These are phyloP conservation scores for Thoreauomyces humboldtii DNA, from an alignment of 192 early-diverging fungal genomes.

Conservation along the genomic window DNA sequence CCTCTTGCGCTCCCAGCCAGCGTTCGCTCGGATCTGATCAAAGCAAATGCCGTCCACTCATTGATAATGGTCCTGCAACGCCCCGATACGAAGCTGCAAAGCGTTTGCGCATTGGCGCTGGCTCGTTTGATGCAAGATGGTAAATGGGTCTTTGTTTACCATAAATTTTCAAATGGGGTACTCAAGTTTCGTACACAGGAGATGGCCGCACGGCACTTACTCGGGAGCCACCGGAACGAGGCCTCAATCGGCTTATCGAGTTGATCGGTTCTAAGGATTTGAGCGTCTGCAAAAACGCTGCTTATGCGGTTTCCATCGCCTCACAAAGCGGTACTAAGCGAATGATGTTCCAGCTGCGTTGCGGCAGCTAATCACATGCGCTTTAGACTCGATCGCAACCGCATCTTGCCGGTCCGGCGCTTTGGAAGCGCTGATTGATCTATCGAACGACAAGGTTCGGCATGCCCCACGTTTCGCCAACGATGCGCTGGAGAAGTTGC, in stretches of 20 bases:
- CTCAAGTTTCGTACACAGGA: constrained; percentile 16
- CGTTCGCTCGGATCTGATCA: constrained; percentile 29
- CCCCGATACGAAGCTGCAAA: constrained; percentile 22
- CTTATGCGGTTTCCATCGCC: constrained; percentile 49
- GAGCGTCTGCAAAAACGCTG: constrained; percentile 47
- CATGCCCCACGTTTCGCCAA: constrained; percentile 47
- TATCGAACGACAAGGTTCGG: constrained; percentile 40
- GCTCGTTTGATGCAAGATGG: constrained; percentile 36
- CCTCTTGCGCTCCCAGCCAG: too few species aligned
- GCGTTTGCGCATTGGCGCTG: constrained; percentile 22
- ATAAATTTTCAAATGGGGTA: neutral
- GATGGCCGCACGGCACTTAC: constrained; percentile 34
- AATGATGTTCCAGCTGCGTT: neutral
- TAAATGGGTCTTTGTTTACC: constrained; percentile 3
- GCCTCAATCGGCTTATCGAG: constrained; percentile 35
- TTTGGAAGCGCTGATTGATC: constrained; percentile 42
- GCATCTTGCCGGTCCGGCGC: constrained; percentile 48
- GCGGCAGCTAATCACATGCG: neutral
- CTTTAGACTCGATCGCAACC: constrained; percentile 43
- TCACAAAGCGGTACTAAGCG: constrained; percentile 39
- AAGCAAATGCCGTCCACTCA: constrained; percentile 20
- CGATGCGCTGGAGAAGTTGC: constrained; percentile 56
- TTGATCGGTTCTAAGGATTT: constrained; percentile 45
- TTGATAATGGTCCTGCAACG: constrained; percentile 31
- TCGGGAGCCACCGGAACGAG: constrained; percentile 33